Evolutionary conservation across 2,329 filamentous ascomycete species (phyloP).

Genomic region (Podosphaera fusca): DNA sequence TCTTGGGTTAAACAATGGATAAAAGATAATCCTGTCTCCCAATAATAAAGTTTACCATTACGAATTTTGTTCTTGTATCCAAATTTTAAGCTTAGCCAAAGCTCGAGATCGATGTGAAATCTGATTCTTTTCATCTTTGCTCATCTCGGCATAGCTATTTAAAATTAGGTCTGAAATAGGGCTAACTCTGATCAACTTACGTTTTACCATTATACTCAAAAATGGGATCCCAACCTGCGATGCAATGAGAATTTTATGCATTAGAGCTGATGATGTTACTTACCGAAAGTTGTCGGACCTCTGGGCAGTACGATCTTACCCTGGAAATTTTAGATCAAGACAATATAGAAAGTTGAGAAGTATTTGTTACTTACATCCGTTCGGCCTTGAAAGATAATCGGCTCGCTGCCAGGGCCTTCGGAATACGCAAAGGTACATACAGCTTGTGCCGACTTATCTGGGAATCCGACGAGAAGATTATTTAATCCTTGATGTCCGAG

Average conservation of each 20-base stretch:
- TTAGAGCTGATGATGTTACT: slow-evolving; percentile 12
- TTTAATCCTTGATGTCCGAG: slow-evolving; percentile 72
- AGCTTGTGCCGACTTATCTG: slow-evolving; percentile 77
- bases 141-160: slow-evolving; percentile 77
- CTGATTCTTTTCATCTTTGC: slow-evolving; percentile 63
- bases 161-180: background rate
- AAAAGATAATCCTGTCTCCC: slow-evolving; percentile 27
- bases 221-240: slow-evolving; percentile 79
- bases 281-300: slow-evolving; percentile 65
- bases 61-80: slow-evolving; percentile 28
- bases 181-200: slow-evolving; percentile 9
- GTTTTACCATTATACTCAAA: slow-evolving; percentile 88
- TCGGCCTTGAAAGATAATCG: slow-evolving; percentile 74
- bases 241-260: slow-evolving; percentile 6
- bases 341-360: background rate
- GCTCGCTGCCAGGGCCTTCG: slow-evolving; percentile 60
- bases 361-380: slow-evolving; percentile 38
- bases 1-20: slow-evolving; percentile 69
- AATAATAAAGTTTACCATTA: background rate
- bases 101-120: slow-evolving; percentile 81
- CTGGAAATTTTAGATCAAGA: slow-evolving; percentile 15
- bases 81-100: slow-evolving; percentile 63
- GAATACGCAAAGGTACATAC: slow-evolving; percentile 93
- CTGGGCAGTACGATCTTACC: slow-evolving; percentile 68
- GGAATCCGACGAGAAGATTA: slow-evolving; percentile 68